These are phyloP conservation scores for Saturnispora saitoi DNA, from an alignment of 805 yeast species.

Conservation along the genomic window DNA sequence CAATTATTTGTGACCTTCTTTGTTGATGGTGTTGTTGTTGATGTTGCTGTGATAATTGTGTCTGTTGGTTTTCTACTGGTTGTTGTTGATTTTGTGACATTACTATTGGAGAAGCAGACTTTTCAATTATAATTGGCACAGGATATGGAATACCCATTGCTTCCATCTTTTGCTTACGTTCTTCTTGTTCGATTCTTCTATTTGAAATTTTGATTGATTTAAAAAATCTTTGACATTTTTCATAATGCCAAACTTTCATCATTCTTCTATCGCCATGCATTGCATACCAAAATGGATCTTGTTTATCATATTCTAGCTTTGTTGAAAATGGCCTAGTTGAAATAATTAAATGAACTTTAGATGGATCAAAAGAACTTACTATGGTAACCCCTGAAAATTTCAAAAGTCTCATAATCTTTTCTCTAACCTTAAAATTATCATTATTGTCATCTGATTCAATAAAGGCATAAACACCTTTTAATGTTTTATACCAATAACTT, in stretches of 20 bases:
- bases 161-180: constrained; percentile 11
- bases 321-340: constrained; percentile 36
- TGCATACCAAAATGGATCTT: constrained; percentile 38
- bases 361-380: constrained; percentile 37
- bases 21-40: background rate
- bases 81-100: background rate
- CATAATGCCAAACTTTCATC: constrained; percentile 53
- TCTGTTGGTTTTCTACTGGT: background rate
- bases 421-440: constrained; percentile 29
- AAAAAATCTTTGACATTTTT: constrained; percentile 47
- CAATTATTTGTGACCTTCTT: constrained; percentile 16
- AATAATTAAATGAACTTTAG: constrained; percentile 37
- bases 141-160: constrained; percentile 6
- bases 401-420: constrained; percentile 36
- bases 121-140: constrained; percentile 4
- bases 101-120: constrained; percentile 5
- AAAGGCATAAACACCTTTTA: constrained; percentile 39
- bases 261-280: constrained; percentile 32
- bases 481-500: constrained; percentile 41
- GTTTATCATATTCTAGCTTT: constrained; percentile 30
- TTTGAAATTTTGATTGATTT: constrained; percentile 39
- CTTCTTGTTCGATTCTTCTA: constrained; percentile 28
- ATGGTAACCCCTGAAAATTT: constrained; percentile 41
- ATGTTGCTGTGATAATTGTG: background rate
- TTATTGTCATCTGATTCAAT: constrained; percentile 36